Evolutionary conservation across 495 filamentous ascomycete genomes (phyloP).

Genomic region (Evansstolkia leycettana): DNA sequence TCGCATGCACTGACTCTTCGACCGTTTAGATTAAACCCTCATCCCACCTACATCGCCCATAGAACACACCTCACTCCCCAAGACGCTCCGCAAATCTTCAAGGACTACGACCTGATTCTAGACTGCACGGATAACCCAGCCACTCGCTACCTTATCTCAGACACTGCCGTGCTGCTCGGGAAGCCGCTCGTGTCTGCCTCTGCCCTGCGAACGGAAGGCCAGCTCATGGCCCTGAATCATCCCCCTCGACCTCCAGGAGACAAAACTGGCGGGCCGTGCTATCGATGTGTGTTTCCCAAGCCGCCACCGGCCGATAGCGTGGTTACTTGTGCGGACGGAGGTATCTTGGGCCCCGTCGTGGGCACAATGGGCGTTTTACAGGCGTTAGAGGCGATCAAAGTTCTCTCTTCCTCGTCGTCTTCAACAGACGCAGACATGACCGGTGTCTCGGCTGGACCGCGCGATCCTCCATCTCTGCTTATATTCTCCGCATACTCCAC

Average conservation of each 20-base stretch:
- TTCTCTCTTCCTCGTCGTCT: constrained; percentile 43
- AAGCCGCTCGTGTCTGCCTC: constrained; percentile 85
- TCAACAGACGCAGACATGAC: constrained; percentile 1
- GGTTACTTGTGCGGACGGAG: constrained; percentile 78
- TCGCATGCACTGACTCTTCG: not conserved
- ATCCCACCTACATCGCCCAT: constrained; percentile 49
- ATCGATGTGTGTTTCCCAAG: constrained; percentile 82
- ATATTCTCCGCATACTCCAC: constrained; percentile 61
- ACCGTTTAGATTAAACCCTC: constrained; percentile 49
- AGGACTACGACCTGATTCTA: constrained; percentile 67
- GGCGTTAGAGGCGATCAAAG: constrained; percentile 79
- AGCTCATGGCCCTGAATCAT: constrained; percentile 67
- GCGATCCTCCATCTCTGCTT: constrained; percentile 34
- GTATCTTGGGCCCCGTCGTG: constrained; percentile 84
- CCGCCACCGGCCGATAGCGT: constrained; percentile 72
- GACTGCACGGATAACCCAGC: constrained; percentile 93
- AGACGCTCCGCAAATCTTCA: constrained; percentile 51
- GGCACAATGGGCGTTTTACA: constrained; percentile 90
- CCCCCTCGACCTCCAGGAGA: constrained; percentile 36
- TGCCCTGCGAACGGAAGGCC: constrained; percentile 74
- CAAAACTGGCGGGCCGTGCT: constrained; percentile 60
- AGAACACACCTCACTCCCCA: constrained; percentile 46
- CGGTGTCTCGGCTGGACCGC: constrained; percentile 17
- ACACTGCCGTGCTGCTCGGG: constrained; percentile 63
- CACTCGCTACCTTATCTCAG: constrained; percentile 85